phyloP scores from a whole-genome alignment of 805 yeast genomes.

The Hyphopichia homilentoma region DNA sequence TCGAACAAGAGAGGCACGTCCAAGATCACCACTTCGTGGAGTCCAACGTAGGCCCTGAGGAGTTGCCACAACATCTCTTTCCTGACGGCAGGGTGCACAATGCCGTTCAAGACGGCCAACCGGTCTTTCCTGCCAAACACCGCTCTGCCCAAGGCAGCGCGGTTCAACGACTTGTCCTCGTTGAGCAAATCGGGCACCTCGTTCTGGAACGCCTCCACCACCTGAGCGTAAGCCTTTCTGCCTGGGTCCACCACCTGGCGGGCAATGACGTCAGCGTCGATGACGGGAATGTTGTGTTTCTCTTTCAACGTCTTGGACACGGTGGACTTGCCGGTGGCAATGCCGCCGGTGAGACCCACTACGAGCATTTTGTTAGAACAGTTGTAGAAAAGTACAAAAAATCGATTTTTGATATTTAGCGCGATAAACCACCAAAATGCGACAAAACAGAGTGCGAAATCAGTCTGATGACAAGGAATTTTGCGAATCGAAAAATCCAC shows the following conservation, averaged over 20 bases:
- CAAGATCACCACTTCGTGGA: slow-evolving; percentile 60
- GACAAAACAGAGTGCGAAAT: background rate
- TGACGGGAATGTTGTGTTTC: slow-evolving; percentile 51
- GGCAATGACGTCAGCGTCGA: slow-evolving; percentile 93
- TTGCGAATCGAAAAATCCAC: slow-evolving; percentile 1
- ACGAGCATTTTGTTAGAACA: slow-evolving; percentile 56
- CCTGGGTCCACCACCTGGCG: slow-evolving; percentile 84
- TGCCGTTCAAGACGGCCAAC: slow-evolving; percentile 57
- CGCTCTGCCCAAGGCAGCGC: slow-evolving; percentile 71
- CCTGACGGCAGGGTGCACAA: slow-evolving; percentile 87
- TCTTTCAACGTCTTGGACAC: slow-evolving; percentile 61
- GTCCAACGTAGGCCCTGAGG: slow-evolving; percentile 52
- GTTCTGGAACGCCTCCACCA: slow-evolving; percentile 56
- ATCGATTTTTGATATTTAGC: too few relatives aligned
- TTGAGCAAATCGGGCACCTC: slow-evolving; percentile 49
- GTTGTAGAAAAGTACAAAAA: too few relatives aligned
- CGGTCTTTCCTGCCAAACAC: slow-evolving; percentile 70
- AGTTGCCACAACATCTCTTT: slow-evolving; percentile 59
- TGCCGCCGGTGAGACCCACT: slow-evolving; percentile 96
- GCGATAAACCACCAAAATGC: too few relatives aligned
- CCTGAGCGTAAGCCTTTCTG: slow-evolving; percentile 59
- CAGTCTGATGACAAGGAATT: too few relatives aligned
- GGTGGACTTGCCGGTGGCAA: slow-evolving; percentile 95
- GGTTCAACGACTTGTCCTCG: slow-evolving; percentile 48
- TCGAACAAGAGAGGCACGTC: slow-evolving; percentile 94